Base-by-base conservation (phyloP, 345 rosid species). In the Raphanus sativus region DNA sequence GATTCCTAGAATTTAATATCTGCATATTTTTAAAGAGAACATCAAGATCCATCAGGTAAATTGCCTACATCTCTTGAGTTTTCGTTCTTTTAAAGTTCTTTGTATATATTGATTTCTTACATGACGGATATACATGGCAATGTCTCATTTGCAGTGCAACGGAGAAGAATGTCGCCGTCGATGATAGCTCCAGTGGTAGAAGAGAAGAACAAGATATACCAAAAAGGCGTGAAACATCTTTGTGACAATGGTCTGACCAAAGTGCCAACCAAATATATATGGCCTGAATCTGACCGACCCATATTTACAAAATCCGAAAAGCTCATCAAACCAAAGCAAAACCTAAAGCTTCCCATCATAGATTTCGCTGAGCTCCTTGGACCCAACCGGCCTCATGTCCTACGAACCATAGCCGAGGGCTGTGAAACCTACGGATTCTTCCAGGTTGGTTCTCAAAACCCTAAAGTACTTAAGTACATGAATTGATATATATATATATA, bases 181-280 rank as follows among this genome's bases (percentile, higher is more conserved):
- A 83, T 86, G 88, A 83, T 80, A 40, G 67, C 32, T 69, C 62
- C 62, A 25, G 50, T 66, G 33, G 70, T 76, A 34, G 76, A 75
- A 25, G 74, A 60, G 24, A 67, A 77, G 70, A 81, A 80, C 56
- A 75, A 62, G 76, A 79, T 28, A 76, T 65, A 40, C 82, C 96
- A 90, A 30, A 88, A 83, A 73, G 98, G 98, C 60, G 98, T 93
- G 72, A 89, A 88, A 85, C 86, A 83, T 65, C 86, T 93, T 3
- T 86, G 63, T 40, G 92, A 86, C 62, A 87, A 76, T 10, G 93
- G 91, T 26, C 10, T 89, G 8, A 78, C 65, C 55, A 87, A 76
- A 79, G 76, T 93, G 12, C 98, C 98, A 32, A 69, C 75, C 38
- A 89, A 84, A 85, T 93, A 91, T 80, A 77, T 93, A 74, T 77